phyloP scores from a whole-genome alignment of 164 flowering plant species.

The Taxillus chinensis region DNA sequence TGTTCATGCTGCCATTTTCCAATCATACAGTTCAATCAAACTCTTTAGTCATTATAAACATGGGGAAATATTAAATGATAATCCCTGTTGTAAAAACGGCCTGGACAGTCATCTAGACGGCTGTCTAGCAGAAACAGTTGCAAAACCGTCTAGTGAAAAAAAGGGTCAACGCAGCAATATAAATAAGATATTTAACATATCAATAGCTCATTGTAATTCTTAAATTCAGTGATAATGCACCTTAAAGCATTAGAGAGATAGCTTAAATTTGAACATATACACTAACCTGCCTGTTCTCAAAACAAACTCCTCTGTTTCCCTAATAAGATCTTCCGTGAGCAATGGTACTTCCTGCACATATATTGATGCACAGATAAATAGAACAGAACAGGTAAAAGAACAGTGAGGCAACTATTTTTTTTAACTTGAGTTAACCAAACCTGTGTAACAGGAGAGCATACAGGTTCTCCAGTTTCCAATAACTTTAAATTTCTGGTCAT shows the following conservation, averaged over 20 bases:
- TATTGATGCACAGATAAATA: constrained; percentile 5
- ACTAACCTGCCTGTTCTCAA: constrained; percentile 95
- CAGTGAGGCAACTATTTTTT: constrained; percentile 1
- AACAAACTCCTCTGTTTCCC: constrained; percentile 92
- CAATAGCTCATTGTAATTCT: too few relatives aligned
- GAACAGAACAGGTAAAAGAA: constrained; percentile 1
- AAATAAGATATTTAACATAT: too few relatives aligned
- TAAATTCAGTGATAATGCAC: too few relatives aligned
- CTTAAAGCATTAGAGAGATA: background rate
- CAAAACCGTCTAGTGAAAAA: too few relatives aligned
- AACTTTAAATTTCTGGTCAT: constrained; percentile 45
- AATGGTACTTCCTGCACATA: constrained; percentile 73
- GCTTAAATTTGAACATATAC: background rate
- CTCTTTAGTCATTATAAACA: too few relatives aligned
- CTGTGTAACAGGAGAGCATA: constrained; percentile 79
- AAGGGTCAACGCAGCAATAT: too few relatives aligned
- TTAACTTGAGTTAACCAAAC: constrained; percentile 27
- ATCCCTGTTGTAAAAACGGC: too few relatives aligned
- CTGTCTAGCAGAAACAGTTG: too few relatives aligned
- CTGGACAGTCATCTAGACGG: too few relatives aligned
- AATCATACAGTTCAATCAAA: too few relatives aligned
- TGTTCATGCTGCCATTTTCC: too few relatives aligned
- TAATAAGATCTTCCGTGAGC: constrained; percentile 86
- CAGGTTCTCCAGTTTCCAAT: constrained; percentile 90
- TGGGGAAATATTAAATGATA: too few relatives aligned